phyloP scores from a whole-genome alignment of 2,329 filamentous ascomycete species.

The Gnomoniopsis sp. region DNA sequence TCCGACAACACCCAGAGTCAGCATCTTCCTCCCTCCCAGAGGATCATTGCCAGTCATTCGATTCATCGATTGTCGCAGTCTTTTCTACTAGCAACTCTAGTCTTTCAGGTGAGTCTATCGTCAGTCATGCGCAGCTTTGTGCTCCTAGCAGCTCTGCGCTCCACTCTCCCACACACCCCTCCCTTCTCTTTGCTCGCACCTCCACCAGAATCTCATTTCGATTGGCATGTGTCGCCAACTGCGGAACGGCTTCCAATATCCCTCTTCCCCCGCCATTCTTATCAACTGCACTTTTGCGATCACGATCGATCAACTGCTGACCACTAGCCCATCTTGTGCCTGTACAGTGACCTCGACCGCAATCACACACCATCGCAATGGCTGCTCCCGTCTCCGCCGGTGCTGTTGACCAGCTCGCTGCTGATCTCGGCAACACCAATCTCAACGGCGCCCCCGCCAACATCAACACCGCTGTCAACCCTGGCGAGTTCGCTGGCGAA shows the following conservation, averaged over 20 bases:
- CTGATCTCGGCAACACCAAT: slow-evolving; percentile 70
- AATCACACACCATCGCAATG: slow-evolving; percentile 45
- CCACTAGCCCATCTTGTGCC: slow-evolving; percentile 11
- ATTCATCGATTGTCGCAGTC: slow-evolving; percentile 3
- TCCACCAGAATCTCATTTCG: not conserved
- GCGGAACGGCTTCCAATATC: not conserved
- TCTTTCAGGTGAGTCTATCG: slow-evolving; percentile 6
- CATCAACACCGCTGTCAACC: slow-evolving; percentile 70
- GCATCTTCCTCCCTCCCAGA: not conserved
- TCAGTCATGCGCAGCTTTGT: not conserved
- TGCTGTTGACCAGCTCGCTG: slow-evolving; percentile 76
- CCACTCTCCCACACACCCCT: not conserved
- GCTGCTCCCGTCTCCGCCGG: slow-evolving; percentile 54
- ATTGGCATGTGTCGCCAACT: slow-evolving; percentile 10
- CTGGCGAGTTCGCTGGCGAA: slow-evolving; percentile 49
- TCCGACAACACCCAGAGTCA: slow-evolving; percentile 2
- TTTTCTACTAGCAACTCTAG: not conserved
- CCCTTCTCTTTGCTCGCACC: not conserved
- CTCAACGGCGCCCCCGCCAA: slow-evolving; percentile 62
- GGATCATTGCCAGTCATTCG: slow-evolving; percentile 11
- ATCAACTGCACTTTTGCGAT: not conserved
- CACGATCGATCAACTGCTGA: slow-evolving; percentile 13
- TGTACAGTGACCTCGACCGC: slow-evolving; percentile 21
- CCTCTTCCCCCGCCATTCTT: not conserved
- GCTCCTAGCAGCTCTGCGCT: not conserved